Conservation (phyloP, 2,329 filamentous ascomycete genomes). For the Colletotrichum sidae region DNA sequence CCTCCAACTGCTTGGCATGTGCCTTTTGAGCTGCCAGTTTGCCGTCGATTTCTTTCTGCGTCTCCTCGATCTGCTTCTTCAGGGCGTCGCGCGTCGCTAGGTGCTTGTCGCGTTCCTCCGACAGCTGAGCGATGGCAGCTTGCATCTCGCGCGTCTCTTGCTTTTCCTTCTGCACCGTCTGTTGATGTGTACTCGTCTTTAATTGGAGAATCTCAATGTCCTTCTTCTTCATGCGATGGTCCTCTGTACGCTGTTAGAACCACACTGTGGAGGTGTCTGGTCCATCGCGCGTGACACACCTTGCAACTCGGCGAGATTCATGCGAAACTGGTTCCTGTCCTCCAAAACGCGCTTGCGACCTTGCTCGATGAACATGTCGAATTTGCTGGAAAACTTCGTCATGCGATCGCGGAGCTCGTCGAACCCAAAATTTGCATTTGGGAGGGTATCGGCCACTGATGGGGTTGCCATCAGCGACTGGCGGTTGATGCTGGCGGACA, state of each 20-base stretch:
- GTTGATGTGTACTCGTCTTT: slow-evolving; percentile 77
- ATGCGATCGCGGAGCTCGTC: slow-evolving; percentile 96
- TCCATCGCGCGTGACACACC: slow-evolving; percentile 64
- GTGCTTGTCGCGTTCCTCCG: slow-evolving; percentile 70
- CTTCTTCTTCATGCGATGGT: slow-evolving; percentile 88
- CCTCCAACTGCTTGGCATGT: slow-evolving; percentile 80
- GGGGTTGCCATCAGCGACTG: slow-evolving; percentile 69
- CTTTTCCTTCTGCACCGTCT: slow-evolving; percentile 80
- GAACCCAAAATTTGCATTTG: slow-evolving; percentile 94
- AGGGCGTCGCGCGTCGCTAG: slow-evolving; percentile 67
- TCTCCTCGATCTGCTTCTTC: slow-evolving; percentile 71
- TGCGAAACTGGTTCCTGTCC: slow-evolving; percentile 92
- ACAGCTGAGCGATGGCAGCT: slow-evolving; percentile 67
- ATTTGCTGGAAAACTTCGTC: slow-evolving; percentile 89
- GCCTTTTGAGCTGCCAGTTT: slow-evolving; percentile 78
- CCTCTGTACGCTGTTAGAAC: slow-evolving; percentile 69
- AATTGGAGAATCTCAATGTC: slow-evolving; percentile 86
- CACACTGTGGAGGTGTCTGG: too few relatives aligned
- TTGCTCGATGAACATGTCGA: slow-evolving; percentile 94
- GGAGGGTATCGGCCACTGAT: slow-evolving; percentile 82
- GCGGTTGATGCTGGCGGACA: slow-evolving; percentile 71
- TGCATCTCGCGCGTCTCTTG: slow-evolving; percentile 83
- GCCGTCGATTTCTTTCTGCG: slow-evolving; percentile 77
- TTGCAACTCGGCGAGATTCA: slow-evolving; percentile 89
- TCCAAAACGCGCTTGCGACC: slow-evolving; percentile 90